Evolutionary conservation across 805 yeast species (phyloP).

Genomic region (Jamesozyma lodderae): DNA sequence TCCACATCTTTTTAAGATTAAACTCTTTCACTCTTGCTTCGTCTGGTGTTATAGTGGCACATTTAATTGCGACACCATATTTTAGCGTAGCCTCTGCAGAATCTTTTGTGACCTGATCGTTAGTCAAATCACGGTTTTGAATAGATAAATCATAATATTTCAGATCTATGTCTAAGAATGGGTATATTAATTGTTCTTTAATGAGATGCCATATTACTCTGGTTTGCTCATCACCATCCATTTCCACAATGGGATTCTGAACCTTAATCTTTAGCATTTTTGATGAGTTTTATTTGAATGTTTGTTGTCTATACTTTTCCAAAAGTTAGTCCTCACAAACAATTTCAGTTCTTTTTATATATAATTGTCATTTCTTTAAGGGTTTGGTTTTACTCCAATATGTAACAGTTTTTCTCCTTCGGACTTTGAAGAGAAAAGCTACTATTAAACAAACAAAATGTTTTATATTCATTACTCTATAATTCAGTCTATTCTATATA

Average conservation of each 20-base stretch:
- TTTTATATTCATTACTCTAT: too few relatives aligned
- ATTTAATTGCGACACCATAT: conserved; percentile 87
- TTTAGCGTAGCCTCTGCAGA: conserved; percentile 83
- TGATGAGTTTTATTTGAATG: not conserved
- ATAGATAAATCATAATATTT: conserved; percentile 88
- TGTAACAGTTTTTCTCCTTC: too few relatives aligned
- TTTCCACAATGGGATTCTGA: conserved; percentile 81
- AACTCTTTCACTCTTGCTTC: conserved; percentile 92
- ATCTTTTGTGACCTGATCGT: conserved; percentile 80
- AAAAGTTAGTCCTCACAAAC: too few relatives aligned
- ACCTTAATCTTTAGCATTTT: conserved; percentile 55
- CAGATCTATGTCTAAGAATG: conserved; percentile 76
- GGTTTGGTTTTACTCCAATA: too few relatives aligned
- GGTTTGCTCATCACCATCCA: conserved; percentile 98
- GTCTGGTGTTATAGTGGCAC: conserved; percentile 96
- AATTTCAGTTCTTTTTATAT: too few relatives aligned
- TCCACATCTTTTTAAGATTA: conserved; percentile 89
- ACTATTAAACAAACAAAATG: too few relatives aligned
- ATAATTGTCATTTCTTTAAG: too few relatives aligned
- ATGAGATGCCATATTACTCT: conserved; percentile 90
- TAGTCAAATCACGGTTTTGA: conserved; percentile 75
- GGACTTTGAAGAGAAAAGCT: too few relatives aligned
- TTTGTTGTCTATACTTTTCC: too few relatives aligned
- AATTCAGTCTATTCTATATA: too few relatives aligned
- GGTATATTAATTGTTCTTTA: conserved; percentile 74